Evolutionary conservation across 805 yeast genomes (phyloP), one percentile per base, ranked within the genome.

Genomic region (Grigorovia transvaalensis): DNA sequence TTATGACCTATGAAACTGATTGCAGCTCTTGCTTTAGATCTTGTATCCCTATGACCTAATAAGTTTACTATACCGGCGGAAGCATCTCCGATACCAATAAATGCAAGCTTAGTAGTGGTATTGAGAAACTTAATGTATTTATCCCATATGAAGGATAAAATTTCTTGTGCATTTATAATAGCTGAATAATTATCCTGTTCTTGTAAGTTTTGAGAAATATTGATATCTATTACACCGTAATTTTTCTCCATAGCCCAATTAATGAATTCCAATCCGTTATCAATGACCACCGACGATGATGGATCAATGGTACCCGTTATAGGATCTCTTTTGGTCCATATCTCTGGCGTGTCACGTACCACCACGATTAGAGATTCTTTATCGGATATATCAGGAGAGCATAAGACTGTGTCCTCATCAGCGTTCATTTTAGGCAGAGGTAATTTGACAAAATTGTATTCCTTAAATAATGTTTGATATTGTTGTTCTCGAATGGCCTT

Each of bases 1-100:
- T 82, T 77, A 48, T 83, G 76, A 56, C 84, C 88, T 33, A 85
- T 72, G 63, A 82, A 88, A 53, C 80, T 81, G 27, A 85, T 79
- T 1, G 85, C 77, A 6, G 91, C 88, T 59, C 80, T 80, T 4
- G 85, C 87, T 41, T 81, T 78, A 44, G 79, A 81, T 42, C 81
- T 71, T 11, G 76, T 70, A 42, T 79, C 82, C 53, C 97, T 75
- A 63, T 91, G 96, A 4, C 96, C 96, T 51, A 85, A 78, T 23
- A 91, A 71, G 67, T 90, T 93, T 1, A 91, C 90, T 46, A 90
- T 77, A 1, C 96, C 88, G 45, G 87, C 83, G 61, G 87, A 85
- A 0, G 96, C 82, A 52, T 88, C 95, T 43, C 99, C 99, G 57
- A 85, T 78, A 8, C 97, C 97, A 42, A 90, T 76, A 63, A 91